phyloP scores from a whole-genome alignment of 139 green algal species.

The Haematococcus lacustris region DNA sequence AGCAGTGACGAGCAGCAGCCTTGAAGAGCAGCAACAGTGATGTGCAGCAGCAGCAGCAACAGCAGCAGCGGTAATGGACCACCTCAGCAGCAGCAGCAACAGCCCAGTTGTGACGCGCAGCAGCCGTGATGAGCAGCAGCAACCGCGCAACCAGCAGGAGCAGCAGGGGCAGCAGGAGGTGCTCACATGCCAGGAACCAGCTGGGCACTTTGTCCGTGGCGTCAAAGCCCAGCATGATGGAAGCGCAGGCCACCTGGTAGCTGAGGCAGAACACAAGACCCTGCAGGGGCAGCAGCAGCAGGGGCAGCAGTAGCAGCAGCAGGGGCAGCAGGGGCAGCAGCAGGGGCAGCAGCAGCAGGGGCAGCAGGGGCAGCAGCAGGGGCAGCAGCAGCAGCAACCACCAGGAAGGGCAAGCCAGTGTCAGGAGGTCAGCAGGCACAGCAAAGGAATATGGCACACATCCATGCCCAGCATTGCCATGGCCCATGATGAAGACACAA shows the following conservation, averaged over 20 bases:
- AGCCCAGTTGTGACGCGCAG: neutral
- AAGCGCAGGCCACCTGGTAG: constrained; percentile 39
- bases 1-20: neutral
- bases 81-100: neutral
- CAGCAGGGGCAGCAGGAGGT: too few relatives aligned
- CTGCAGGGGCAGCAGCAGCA: too few relatives aligned
- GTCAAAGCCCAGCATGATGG: constrained; percentile 24
- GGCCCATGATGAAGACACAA: neutral
- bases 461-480: neutral
- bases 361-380: too few relatives aligned
- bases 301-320: neutral
- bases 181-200: constrained; percentile 30
- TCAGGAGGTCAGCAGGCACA: neutral
- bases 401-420: too few relatives aligned
- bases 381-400: too few relatives aligned
- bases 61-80: neutral
- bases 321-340: neutral
- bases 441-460: neutral
- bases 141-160: neutral
- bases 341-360: neutral
- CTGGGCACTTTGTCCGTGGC: constrained; percentile 23
- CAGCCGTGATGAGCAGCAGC: neutral
- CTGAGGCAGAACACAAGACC: constrained; percentile 37
- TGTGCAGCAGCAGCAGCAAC: neutral
- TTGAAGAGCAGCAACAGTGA: neutral